These are phyloP conservation scores for Viscum album DNA, from an alignment of 177 flowering plant species.

Conservation along the genomic window DNA sequence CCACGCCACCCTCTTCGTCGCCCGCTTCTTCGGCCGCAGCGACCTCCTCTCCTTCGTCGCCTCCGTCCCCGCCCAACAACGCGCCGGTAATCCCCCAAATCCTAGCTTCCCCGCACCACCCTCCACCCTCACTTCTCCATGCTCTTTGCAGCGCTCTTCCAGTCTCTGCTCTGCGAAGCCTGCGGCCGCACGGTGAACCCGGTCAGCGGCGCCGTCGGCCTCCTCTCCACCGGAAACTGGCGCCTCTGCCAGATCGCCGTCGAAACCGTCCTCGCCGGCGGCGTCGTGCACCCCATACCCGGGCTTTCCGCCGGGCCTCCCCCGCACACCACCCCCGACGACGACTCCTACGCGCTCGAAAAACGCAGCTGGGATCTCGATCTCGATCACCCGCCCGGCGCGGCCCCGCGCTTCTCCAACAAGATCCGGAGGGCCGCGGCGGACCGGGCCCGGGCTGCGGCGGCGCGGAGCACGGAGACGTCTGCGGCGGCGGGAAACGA, in stretches of 20 bases:
- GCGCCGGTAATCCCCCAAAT: not conserved
- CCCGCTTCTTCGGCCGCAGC: constrained; percentile 3
- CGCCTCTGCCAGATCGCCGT: constrained; percentile 3
- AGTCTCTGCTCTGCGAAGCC: constrained; percentile 2
- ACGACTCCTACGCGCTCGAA: not conserved
- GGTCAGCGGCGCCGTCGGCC: constrained; percentile 5
- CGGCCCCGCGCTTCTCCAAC: not conserved
- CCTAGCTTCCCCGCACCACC: too few relatives aligned
- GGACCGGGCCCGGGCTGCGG: not conserved
- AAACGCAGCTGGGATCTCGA: too few relatives aligned
- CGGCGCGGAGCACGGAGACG: not conserved
- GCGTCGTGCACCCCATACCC: not conserved
- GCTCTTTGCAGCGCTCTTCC: constrained; percentile 4
- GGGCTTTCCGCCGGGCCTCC: too few relatives aligned
- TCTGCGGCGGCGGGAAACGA: not conserved
- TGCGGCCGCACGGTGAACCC: constrained; percentile 7
- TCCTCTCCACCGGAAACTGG: constrained; percentile 7
- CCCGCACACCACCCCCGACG: too few relatives aligned
- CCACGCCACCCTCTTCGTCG: constrained; percentile 1
- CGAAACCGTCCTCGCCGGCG: constrained; percentile 7
- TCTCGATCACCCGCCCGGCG: too few relatives aligned
- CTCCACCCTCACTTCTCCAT: not conserved
- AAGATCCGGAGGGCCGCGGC: not conserved
- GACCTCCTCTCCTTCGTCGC: not conserved
- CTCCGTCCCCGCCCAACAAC: not conserved